Evolutionary conservation across 805 yeast genomes (phyloP).

Genomic region (Monosporozyma aquatica): DNA sequence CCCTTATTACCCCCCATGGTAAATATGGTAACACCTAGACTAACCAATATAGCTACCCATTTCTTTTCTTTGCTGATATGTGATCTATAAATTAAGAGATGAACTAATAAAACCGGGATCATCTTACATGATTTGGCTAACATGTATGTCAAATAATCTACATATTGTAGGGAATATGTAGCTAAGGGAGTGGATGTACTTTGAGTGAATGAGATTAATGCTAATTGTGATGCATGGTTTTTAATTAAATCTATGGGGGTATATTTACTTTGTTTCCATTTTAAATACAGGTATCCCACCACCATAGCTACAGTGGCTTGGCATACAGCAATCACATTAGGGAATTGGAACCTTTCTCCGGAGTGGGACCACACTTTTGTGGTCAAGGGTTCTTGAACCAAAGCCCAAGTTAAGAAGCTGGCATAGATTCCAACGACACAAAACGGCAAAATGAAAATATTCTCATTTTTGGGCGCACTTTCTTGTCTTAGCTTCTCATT

Average conservation of each 20-base stretch:
- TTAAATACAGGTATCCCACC: constrained; percentile 55
- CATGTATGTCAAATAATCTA: constrained; percentile 75
- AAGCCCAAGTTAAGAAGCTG: constrained; percentile 86
- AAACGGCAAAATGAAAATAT: constrained; percentile 15
- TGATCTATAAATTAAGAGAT: constrained; percentile 57
- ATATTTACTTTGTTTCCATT: constrained; percentile 25
- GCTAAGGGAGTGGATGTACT: constrained; percentile 79
- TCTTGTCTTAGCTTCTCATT: no score
- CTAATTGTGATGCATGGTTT: constrained; percentile 32
- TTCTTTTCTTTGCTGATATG: constrained; percentile 70
- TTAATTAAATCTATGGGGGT: constrained; percentile 30
- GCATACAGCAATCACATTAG: constrained; percentile 64
- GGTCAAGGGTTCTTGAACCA: constrained; percentile 80
- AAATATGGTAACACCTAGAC: constrained; percentile 74
- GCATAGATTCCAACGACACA: constrained; percentile 61
- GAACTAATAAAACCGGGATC: constrained; percentile 89
- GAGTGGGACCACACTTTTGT: constrained; percentile 61
- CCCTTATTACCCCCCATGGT: constrained; percentile 39
- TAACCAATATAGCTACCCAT: constrained; percentile 66
- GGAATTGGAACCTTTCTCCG: constrained; percentile 53
- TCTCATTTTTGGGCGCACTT: not conserved
- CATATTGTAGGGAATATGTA: constrained; percentile 65
- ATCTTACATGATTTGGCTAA: constrained; percentile 90
- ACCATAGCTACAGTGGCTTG: constrained; percentile 69
- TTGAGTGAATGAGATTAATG: constrained; percentile 60